Evolutionary conservation across 2,329 filamentous ascomycete species (phyloP), one percentile per base, ranked within the genome.

Genomic region (Aspergillus bombycis): DNA sequence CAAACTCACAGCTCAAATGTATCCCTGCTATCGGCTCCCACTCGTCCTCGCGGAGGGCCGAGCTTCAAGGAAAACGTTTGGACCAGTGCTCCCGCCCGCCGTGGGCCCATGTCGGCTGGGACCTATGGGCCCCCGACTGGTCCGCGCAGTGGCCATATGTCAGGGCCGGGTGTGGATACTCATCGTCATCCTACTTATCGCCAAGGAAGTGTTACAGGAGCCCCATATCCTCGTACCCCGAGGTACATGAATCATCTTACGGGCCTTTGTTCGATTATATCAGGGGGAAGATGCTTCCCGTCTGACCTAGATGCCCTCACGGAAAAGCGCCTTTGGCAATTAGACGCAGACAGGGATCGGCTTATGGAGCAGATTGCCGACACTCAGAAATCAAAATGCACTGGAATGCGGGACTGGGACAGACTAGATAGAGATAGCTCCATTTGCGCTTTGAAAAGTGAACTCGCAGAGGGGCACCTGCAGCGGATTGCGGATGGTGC

Each of bases 381-480:
- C 62, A 82, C 77, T 59, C 81, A 84, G 62, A 74, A 69, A 57
- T 62, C 70, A 12, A 83, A 82, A 67, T 74, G 81, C 54, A 71
- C 71, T 19, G 77, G 73, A 0, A 62, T 83, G 58, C 77, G 76
- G 59, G 81, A 84, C 41, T 84, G 82, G 82, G 80, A 83, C 58
- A 78, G 74, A 57, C 64, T 82, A 52, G 79, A 82, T 63, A 73
- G 81, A 36, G 82, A 84, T 69, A 82, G 77, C 62, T 78, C 79
- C 32, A 80, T 81, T 23, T 80, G 80, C 46, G 77, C 78, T 3
- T 67, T 82, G 52, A 82, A 79, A 66, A 83, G 80, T 65, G 81
- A 84, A 60, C 69, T 84, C 58, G 81, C 82, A 3, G 82, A 84
- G 64, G 75, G 78, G 1, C 79, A 82, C 70, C 66, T 83, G 64